Percentiles rank a stretch among this genome's conserved stretches.
Conservation (phyloP, 805 yeast species). For the Kodamaea nitidulidarum region DNA sequence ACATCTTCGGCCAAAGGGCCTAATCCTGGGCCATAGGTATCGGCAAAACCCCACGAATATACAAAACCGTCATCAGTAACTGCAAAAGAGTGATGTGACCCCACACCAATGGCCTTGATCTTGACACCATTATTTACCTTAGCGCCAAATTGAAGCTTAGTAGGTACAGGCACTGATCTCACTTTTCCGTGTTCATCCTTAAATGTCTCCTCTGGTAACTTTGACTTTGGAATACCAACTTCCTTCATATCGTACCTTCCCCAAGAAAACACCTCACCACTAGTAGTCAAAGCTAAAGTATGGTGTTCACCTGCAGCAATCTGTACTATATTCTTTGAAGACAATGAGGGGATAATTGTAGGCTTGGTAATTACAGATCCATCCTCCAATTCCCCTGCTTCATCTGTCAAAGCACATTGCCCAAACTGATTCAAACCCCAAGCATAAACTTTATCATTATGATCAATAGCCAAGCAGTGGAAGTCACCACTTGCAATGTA, state of each 20-base stretch:
- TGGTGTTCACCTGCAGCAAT: constrained; percentile 96
- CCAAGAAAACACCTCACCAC: constrained; percentile 76
- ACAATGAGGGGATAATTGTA: constrained; percentile 62
- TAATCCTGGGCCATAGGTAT: constrained; percentile 92
- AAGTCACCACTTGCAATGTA: constrained; percentile 90
- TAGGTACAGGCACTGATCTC: constrained; percentile 83
- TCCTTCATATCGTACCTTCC: constrained; percentile 95
- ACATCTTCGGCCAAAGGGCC: constrained; percentile 90
- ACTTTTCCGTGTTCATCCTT: constrained; percentile 76
- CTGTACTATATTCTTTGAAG: constrained; percentile 50
- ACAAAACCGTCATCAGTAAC: constrained; percentile 78
- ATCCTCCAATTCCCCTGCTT: constrained; percentile 71
- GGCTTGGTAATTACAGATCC: constrained; percentile 81
- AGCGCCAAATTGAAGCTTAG: constrained; percentile 46
- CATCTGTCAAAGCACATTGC: constrained; percentile 72
- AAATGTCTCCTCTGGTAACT: constrained; percentile 69
- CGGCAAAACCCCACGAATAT: constrained; percentile 98
- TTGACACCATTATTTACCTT: constrained; percentile 27
- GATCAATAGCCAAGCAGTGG: constrained; percentile 88
- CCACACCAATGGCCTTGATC: constrained; percentile 58
- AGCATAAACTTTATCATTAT: constrained; percentile 63
- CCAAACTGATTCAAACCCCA: constrained; percentile 99
- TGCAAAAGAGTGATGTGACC: constrained; percentile 91
- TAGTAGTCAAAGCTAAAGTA: constrained; percentile 65
- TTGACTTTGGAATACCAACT: constrained; percentile 67